Evolutionary conservation across 306 rosid genomes (phyloP), one percentile per base, ranked within the genome.

Genomic region (Corylus avellana): DNA sequence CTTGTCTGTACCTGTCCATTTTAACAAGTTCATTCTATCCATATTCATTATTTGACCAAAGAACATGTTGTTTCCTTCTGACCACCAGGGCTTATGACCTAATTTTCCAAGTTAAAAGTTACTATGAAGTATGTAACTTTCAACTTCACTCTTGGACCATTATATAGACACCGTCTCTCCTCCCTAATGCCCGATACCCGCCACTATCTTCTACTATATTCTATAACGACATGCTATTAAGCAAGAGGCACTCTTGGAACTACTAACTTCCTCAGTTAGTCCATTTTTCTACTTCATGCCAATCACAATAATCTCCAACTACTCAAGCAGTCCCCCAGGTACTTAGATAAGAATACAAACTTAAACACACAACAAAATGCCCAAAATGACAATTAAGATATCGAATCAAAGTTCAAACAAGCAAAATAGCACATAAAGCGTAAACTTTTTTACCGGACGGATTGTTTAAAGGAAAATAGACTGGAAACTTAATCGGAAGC

Each of bases 401-500:
- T 49, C 53, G 11, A 39, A 51, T 39, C 17, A 6, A 9, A 46
- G 7, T 39, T 27, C 51, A 71, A 70, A 51, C 16, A 10, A n/a
- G 3, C 42, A 53, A 75, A 29, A 8, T 3, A 61, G 32, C n/a
- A 2, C 48, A 29, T 3, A 9, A 4, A 63, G 44, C 37, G 20
- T 4, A 72, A 80, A 69, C 3, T 48, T 11, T 48, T 77, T 35
- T 76, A 95, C 98, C 98, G n/a, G 82, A 47, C 3, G 88, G 78
- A 78, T 75, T 88, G 49, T 85, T 73, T n/a, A 74, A 79, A 27
- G 89, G 86, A 78, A 88, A 85, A 81, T 91, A 91, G 70, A 91
- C 48, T 5, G 98, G 97, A 83, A 95, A 73, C 84, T 79, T 88
- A 53, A 95, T 75, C 3, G 91, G 92, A 78, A 95, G 89, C 85